Conservation (phyloP, 2,329 filamentous ascomycete genomes). For the Fusarium agapanthi region DNA sequence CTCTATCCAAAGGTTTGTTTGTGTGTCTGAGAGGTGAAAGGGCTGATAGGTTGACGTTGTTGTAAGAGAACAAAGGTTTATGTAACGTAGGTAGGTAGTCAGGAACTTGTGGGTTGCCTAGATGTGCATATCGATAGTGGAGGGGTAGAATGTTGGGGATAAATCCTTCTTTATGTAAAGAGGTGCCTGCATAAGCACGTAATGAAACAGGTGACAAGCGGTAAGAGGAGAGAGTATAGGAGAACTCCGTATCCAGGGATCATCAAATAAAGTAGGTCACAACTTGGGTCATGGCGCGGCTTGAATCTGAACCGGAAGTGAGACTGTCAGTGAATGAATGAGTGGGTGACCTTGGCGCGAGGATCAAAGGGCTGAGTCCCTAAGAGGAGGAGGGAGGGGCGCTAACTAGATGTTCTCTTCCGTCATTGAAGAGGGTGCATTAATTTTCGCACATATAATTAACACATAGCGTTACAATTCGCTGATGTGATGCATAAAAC, state of each 20-base stretch:
- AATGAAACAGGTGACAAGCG: constrained; percentile 10
- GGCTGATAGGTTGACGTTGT: background rate
- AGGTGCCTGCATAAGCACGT: constrained; percentile 1
- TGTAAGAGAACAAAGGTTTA: background rate
- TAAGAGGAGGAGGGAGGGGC: constrained; percentile 11
- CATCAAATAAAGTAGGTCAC: background rate
- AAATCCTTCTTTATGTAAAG: constrained; percentile 35
- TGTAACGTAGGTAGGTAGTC: background rate
- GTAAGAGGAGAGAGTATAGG: constrained; percentile 5
- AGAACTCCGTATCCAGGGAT: background rate
- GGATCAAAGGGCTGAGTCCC: background rate
- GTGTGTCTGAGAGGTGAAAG: background rate
- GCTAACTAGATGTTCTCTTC: background rate
- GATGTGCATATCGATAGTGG: constrained; percentile 14
- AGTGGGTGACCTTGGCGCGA: constrained; percentile 10
- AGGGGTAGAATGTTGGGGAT: constrained; percentile 5
- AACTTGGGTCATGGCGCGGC: constrained; percentile 3
- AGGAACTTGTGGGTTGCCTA: background rate
- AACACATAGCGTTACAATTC: constrained; percentile 6
- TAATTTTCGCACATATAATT: constrained; percentile 5
- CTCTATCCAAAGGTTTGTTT: background rate
- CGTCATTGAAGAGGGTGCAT: constrained; percentile 18
- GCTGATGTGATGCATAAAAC: constrained; percentile 21
- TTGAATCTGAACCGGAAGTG: constrained; percentile 4
- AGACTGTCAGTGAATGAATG: background rate